Evolutionary conservation across 805 yeast species (phyloP), one percentile per base, ranked within the genome.

Genomic region (Nakazawaea ernobii): DNA sequence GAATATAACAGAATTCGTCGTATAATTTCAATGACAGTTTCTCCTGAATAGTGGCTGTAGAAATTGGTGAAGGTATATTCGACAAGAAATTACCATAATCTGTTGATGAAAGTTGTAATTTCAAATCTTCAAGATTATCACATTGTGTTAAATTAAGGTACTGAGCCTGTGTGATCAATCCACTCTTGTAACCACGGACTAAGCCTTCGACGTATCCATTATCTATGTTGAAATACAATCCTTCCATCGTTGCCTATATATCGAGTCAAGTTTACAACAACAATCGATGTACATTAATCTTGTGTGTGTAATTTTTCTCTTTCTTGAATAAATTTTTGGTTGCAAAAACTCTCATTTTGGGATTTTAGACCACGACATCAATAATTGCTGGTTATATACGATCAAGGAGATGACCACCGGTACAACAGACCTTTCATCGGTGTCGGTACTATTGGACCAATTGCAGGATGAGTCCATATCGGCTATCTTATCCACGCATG

Each of bases 141-240:
- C 99, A 95, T 66, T 94, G 99, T 3, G 97, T 87, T 61, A 94
- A 70, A 68, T 94, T 95, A 60, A 86, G 74, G 67, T 94, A 94
- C 67, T 91, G 97, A 55, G 84, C 79, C 30, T 79, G 67, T 9
- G 84, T 79, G 43, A 94, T 65, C 27, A 94, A 73, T 0, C 96
- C 96, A 49, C 85, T 82, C 60, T 91, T 81, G 73, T 91, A 88
- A 20, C 99, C 99, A 60, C 99, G 83, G 37, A 92, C 95, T 32
- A 95, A 79, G 39, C 92, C 99, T 68, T 94, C 99, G 56, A 94
- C 77, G 69, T 77, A 94, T 20, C 99, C 99, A 64, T 76, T 62
- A 45, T 92, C 91, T 53, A 90, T 75, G 70, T 94, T 94, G 71
- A 94, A 94, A 67, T 75, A 89, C 43, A 92, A 75, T 27, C 97